Base-by-base conservation (phyloP, 2,329 filamentous ascomycete species). In the Penicillium sp. region DNA sequence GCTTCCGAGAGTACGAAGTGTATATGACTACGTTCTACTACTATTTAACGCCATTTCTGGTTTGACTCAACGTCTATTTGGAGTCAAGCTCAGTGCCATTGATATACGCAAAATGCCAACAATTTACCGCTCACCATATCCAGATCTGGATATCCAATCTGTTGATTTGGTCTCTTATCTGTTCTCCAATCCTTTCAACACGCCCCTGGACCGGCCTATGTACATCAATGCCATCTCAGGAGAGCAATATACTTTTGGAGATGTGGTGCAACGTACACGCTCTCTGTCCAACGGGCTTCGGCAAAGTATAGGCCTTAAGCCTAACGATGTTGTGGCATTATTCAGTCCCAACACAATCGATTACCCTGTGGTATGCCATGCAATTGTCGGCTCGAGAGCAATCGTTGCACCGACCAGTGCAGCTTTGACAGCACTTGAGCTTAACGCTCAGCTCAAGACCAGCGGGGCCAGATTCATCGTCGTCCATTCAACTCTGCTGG, bases 341-440 rank as follows among this genome's bases (percentile, higher is more conserved):
- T 60, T 64, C 48, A 61, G 61, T 18, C 61, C 59, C 16, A 64
- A 64, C 21, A 53, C 55, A 4, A 63, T 63, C 31, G 61, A 63
- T 6, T 63, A 64, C 31, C 57, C 61, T 3, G 46, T 64, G 25
- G 54, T 50, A 25, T 58, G 55, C 25, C 56, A 63, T 29, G 48
- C 55, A 15, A 54, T 64, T 21, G 23, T 64, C 3, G 57, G 60
- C 10, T 59, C 62, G 3, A 56, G 57, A 4, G 54, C 56, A 15
- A 56, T 59, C 3, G 45, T 63, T 3, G 39, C 60, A 1, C 61
- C 61, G 3, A 60, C 53, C 13, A 64, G 60, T 35, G 60, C 61
- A 16, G 58, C 60, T 3, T 56, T 62, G 50, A 62, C 61, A 1
- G 34, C 38, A 1, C 23, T 56, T 13, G 61, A 64, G 27, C 44